phyloP scores from a whole-genome alignment of 768 basidiomycete species.

The Cystofilobasidium capitatum region DNA sequence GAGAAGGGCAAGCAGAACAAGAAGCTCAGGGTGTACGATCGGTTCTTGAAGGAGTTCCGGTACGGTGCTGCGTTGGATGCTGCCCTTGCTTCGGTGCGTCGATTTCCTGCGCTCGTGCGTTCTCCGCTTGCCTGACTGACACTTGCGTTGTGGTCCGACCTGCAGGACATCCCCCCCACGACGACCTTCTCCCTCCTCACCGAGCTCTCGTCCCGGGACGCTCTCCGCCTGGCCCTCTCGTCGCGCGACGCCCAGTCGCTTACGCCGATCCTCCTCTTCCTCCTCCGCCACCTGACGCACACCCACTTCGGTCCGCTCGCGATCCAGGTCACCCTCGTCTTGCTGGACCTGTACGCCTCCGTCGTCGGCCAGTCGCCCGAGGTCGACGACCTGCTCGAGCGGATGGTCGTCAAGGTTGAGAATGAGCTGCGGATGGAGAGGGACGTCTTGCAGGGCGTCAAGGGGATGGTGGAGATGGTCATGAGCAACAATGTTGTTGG shows the following conservation, averaged over 20 bases:
- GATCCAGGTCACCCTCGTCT: conserved; percentile 64
- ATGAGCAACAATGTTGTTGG: conserved; percentile 12
- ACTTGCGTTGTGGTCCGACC: neutral
- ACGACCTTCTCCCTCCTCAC: conserved; percentile 83
- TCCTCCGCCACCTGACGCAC: conserved; percentile 75
- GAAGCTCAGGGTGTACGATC: conserved; percentile 77
- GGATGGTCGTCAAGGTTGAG: conserved; percentile 70
- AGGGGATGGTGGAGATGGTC: conserved; percentile 27
- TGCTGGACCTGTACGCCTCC: conserved; percentile 84
- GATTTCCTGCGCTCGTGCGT: neutral
- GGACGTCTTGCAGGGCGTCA: conserved; percentile 47
- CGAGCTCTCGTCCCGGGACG: conserved; percentile 86
- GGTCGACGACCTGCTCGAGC: conserved; percentile 74
- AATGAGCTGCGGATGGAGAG: conserved; percentile 80
- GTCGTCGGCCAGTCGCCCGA: conserved; percentile 90
- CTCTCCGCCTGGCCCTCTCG: conserved; percentile 69
- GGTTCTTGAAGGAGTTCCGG: conserved; percentile 78
- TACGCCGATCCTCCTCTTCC: conserved; percentile 77
- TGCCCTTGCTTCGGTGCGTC: conserved; percentile 42
- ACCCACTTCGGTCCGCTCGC: conserved; percentile 87
- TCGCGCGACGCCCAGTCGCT: conserved; percentile 88
- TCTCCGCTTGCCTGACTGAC: neutral
- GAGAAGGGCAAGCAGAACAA: conserved; percentile 51
- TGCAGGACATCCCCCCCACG: conserved; percentile 67
- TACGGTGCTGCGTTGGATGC: conserved; percentile 91